A percentile compares a stretch with the other conserved stretches of the same genome.
Evolutionary conservation across 805 yeast genomes (phyloP).

Genomic region (Barnettozyma salicaria): DNA sequence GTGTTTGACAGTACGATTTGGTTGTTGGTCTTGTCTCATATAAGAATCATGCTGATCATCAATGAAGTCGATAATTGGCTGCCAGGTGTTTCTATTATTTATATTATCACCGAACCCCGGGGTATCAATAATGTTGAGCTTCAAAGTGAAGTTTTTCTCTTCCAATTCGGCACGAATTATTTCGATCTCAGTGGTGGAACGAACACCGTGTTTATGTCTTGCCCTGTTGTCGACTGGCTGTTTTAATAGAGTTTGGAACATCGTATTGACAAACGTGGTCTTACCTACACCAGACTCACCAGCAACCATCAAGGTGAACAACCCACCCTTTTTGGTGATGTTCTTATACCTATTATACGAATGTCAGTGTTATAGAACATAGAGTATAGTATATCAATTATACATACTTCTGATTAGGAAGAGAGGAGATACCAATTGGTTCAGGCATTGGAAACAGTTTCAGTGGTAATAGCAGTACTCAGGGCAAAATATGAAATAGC

Average conservation of each 20-base stretch:
- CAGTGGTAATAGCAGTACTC: too few relatives aligned
- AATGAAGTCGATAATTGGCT: constrained; percentile 78
- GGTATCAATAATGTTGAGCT: constrained; percentile 80
- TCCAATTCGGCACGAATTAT: constrained; percentile 74
- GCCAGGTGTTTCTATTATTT: constrained; percentile 81
- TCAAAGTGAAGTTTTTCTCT: constrained; percentile 74
- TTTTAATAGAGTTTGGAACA: constrained; percentile 71
- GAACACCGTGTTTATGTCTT: constrained; percentile 51
- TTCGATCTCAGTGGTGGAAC: constrained; percentile 72
- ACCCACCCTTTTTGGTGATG: constrained; percentile 68
- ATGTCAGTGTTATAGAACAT: constrained; percentile 1
- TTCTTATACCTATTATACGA: constrained; percentile 51
- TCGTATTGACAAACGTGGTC: constrained; percentile 82
- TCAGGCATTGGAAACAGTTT: constrained; percentile 19
- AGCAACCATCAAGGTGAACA: constrained; percentile 75
- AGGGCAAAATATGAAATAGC: not conserved
- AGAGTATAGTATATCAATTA: not conserved
- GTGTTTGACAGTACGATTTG: constrained; percentile 54
- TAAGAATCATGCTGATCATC: constrained; percentile 86
- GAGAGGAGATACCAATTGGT: constrained; percentile 27
- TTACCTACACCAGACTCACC: constrained; percentile 93
- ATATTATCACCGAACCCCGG: constrained; percentile 93
- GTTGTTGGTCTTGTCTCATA: constrained; percentile 94
- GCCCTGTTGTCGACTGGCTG: constrained; percentile 37
- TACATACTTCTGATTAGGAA: constrained; percentile 28